Evolutionary conservation across 768 basidiomycete species (phyloP).

Genomic region (Strobilomyces dryophilus): DNA sequence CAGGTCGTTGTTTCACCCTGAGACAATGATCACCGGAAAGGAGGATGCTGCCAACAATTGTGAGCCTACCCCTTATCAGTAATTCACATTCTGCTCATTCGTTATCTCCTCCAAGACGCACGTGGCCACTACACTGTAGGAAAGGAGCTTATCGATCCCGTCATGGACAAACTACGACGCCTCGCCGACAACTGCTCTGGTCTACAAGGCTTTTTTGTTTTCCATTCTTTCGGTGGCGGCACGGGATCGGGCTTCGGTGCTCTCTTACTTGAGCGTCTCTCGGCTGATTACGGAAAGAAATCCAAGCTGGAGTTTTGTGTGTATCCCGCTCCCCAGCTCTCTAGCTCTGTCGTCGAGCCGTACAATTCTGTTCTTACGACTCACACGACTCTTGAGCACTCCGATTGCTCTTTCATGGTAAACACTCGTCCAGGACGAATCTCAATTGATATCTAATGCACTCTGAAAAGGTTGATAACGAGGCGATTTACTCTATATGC

Average conservation of each 20-base stretch:
- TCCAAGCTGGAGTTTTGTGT: constrained; percentile 98
- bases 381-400: constrained; percentile 98
- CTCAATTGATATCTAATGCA: constrained; percentile 5
- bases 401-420: constrained; percentile 99
- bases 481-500: constrained; percentile 99
- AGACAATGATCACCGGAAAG: constrained; percentile 95
- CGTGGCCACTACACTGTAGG: constrained; percentile 99
- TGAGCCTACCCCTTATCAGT: constrained; percentile 36
- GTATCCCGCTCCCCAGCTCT: constrained; percentile 91
- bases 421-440: not conserved
- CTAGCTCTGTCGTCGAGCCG: constrained; percentile 96
- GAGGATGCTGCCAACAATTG: constrained; percentile 99
- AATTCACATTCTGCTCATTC: constrained; percentile 13
- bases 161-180: constrained; percentile 95
- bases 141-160: constrained; percentile 95
- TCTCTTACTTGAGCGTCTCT: constrained; percentile 93
- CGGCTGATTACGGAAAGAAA: constrained; percentile 99
- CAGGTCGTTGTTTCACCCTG: constrained; percentile 94
- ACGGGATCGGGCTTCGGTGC: constrained; percentile 99
- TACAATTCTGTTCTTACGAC: constrained; percentile 98
- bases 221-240: constrained; percentile 99
- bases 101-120: constrained; percentile 57
- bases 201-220: constrained; percentile 99
- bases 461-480: constrained; percentile 80
- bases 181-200: constrained; percentile 97